phyloP scores from a whole-genome alignment of 1,284 basidiomycete species.

The Papiliotrema fonsecae region DNA sequence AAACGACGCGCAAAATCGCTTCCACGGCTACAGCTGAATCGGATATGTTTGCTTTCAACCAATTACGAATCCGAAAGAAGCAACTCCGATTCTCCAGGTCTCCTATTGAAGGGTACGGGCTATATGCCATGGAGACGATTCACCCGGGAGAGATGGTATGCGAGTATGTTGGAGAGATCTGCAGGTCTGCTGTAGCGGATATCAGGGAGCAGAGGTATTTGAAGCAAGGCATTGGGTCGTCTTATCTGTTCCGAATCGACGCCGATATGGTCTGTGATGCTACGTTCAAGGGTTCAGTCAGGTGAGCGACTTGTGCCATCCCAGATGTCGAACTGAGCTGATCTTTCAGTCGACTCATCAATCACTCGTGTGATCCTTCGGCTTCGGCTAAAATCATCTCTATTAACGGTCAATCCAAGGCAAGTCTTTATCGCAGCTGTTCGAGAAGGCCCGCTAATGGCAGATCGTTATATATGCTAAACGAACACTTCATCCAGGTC shows the following conservation, averaged over 20 bases:
- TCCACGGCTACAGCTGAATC: conserved; percentile 47
- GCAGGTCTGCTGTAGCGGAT: conserved; percentile 92
- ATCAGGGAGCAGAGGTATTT: conserved; percentile 96
- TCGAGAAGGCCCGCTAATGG: background rate
- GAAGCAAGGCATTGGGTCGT: conserved; percentile 88
- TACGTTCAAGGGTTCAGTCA: conserved; percentile 96
- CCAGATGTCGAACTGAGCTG: background rate
- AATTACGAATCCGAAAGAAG: conserved; percentile 96
- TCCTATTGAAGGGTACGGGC: conserved; percentile 96
- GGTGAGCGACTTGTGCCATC: conserved; percentile 58
- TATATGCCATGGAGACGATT: conserved; percentile 94
- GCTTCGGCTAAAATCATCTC: conserved; percentile 98
- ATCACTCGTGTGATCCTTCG: conserved; percentile 95
- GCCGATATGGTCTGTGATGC: conserved; percentile 93
- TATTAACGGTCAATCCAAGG: conserved; percentile 85
- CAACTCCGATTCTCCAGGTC: conserved; percentile 92
- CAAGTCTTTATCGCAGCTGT: conserved; percentile 10
- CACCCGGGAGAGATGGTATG: conserved; percentile 97
- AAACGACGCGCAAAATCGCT: conserved; percentile 76
- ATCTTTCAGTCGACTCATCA: conserved; percentile 79
- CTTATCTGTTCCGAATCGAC: conserved; percentile 89
- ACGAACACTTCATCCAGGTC: conserved; percentile 83
- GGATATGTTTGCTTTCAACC: conserved; percentile 87
- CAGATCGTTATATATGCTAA: conserved; percentile 99
- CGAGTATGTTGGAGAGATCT: conserved; percentile 97